These are phyloP conservation scores for Arachnomyces sp. DNA, from an alignment of 2,329 filamentous ascomycete species.

Conservation along the genomic window DNA sequence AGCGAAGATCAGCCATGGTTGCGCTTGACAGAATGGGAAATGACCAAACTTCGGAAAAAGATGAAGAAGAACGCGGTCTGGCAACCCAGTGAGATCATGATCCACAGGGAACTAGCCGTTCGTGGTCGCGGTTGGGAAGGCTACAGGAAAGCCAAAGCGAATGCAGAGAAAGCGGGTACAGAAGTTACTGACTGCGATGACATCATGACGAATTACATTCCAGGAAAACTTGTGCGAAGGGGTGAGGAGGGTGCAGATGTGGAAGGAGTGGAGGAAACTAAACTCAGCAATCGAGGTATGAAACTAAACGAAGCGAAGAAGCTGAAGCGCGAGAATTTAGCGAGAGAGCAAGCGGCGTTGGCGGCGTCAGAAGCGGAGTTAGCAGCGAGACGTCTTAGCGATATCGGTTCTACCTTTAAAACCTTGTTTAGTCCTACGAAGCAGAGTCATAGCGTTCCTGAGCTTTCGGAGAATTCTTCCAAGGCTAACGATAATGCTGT, in stretches of 20 bases:
- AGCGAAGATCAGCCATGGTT: conserved; percentile 56
- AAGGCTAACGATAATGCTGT: conserved; percentile 19
- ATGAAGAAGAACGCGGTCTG: conserved; percentile 67
- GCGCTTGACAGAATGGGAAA: conserved; percentile 58
- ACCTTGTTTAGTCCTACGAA: conserved; percentile 25
- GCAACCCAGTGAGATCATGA: conserved; percentile 60
- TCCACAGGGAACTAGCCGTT: conserved; percentile 53
- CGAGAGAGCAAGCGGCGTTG: conserved; percentile 40
- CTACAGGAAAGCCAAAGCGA: conserved; percentile 41
- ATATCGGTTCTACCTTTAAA: conserved; percentile 30
- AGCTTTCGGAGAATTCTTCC: conserved; percentile 14
- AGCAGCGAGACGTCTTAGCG: conserved; percentile 29
- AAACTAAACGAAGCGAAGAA: conserved; percentile 55
- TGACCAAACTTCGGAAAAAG: conserved; percentile 57
- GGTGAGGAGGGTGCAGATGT: conserved; percentile 31
- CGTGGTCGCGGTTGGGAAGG: conserved; percentile 48
- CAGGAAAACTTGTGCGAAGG: conserved; percentile 32
- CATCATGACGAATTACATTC: conserved; percentile 29
- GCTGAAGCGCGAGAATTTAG: conserved; percentile 47
- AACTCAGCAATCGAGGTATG: conserved; percentile 51
- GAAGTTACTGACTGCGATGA: conserved; percentile 51
- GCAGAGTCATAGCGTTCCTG: conserved; percentile 16
- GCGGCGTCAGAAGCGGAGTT: conserved; percentile 30
- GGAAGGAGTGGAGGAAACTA: conserved; percentile 38
- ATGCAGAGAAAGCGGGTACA: conserved; percentile 43